Percentiles rank a stretch among this genome's conserved stretches.
These are phyloP conservation scores for Jaltomata sinuosa DNA, from an alignment of 257 asterid species.

Conservation along the genomic window DNA sequence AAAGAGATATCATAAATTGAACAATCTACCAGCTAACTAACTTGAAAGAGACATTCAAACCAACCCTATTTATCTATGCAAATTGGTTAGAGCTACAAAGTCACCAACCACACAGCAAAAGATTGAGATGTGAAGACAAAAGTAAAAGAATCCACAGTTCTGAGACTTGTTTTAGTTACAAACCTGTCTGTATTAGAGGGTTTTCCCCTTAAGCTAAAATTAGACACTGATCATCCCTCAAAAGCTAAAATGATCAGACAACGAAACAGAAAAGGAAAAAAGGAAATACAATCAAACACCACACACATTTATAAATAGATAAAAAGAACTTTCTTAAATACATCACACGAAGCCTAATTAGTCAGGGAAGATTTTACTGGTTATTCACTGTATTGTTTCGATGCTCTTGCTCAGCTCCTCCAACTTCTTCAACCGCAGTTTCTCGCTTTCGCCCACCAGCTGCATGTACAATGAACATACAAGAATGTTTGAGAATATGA, in stretches of 20 bases:
- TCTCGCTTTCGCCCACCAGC: constrained; percentile 93
- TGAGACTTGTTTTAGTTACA: constrained; percentile 71
- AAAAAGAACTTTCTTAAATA: constrained; percentile 39
- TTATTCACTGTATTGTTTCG: constrained; percentile 48
- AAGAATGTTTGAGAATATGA: background rate
- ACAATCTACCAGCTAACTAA: background rate
- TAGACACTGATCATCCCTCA: constrained; percentile 37
- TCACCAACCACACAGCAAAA: background rate
- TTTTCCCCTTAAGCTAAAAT: constrained; percentile 45
- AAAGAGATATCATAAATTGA: background rate
- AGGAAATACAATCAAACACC: constrained; percentile 51
- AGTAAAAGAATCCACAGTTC: constrained; percentile 37
- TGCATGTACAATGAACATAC: constrained; percentile 15
- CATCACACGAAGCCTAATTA: constrained; percentile 66
- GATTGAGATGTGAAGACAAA: background rate
- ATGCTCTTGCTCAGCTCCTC: constrained; percentile 99
- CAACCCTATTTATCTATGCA: background rate
- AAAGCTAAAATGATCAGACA: constrained; percentile 43
- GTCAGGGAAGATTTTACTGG: constrained; percentile 18
- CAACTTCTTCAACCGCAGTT: constrained; percentile 84
- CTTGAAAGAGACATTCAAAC: constrained; percentile 2
- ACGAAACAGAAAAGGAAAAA: constrained; percentile 7
- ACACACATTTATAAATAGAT: constrained; percentile 44
- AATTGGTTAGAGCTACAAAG: background rate
- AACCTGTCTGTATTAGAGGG: constrained; percentile 56